Evolutionary conservation across 2,329 filamentous ascomycete species (phyloP), one percentile per base, ranked within the genome.

Genomic region (Leptographium procerum): DNA sequence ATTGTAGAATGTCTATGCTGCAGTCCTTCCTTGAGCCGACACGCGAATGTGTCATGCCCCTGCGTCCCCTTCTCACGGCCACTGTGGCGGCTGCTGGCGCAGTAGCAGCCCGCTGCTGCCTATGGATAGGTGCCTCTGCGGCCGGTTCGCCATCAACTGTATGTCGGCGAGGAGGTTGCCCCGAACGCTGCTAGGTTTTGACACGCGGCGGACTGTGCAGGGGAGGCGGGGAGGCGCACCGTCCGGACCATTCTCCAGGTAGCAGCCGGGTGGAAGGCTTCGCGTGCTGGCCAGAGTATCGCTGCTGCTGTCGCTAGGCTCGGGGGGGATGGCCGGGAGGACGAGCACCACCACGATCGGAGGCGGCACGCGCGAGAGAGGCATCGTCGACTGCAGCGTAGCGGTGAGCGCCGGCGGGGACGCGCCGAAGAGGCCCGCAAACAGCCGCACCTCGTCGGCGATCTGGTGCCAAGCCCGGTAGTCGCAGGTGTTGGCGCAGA

Each of bases 401-500:
- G n/a, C 1, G 22, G n/a, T 22, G 43, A 47, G n/a, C 5, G 43
- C 26, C 43, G n/a, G 8, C 34, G 14, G 24, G 33, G 16, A n/a
- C 19, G 24, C 64, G 1, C 55, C 52, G 19, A 61, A 52, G 29
- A 70, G 62, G 16, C 52, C 52, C 2, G 53, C 58, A 24, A 70
- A 65, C 56, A 70, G 62, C 3, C 61, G 57, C 31, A 60, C 64
- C 65, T 70, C 69, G 60, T 60, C 64, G 26, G 68, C 66, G 9
- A 65, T 62, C 52, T 63, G 62, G 60, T 66, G 62, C 69, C 69
- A 70, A 1, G 64, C 64, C 10, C 66, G 62, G 50, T 68, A 63
- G 60, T 69, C 66, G 50, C 62, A 57, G 34, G 65, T 63, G 60
- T 70, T 65, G 47, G 68, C 60, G 62, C 66, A 69, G 51, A 69